These are phyloP conservation scores for Cladosporium sp. DNA, from an alignment of 2,329 filamentous ascomycete genomes.

Conservation along the genomic window DNA sequence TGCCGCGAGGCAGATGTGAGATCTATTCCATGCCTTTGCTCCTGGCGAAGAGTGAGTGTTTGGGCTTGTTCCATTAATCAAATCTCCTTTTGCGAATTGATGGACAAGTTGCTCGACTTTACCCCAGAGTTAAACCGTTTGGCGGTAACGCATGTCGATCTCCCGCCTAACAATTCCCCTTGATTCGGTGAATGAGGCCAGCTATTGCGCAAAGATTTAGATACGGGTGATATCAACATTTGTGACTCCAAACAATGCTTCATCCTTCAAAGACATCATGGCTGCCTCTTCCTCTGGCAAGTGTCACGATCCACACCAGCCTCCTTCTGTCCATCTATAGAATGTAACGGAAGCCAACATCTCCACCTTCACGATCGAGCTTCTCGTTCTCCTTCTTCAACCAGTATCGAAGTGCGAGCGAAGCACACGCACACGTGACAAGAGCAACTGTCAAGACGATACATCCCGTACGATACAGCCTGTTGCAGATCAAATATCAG, in stretches of 20 bases:
- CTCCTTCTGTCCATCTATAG: not conserved
- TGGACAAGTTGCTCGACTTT: constrained; percentile 11
- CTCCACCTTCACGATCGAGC: constrained; percentile 63
- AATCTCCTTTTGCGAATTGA: constrained; percentile 15
- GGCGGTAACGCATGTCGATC: constrained; percentile 2
- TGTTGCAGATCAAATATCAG: not conserved
- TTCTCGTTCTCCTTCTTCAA: constrained; percentile 14
- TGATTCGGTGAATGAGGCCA: not conserved
- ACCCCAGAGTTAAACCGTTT: not conserved
- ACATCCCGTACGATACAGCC: constrained; percentile 4
- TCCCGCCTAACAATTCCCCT: not conserved
- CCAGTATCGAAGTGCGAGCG: constrained; percentile 3
- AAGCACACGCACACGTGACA: constrained; percentile 14
- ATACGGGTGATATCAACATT: not conserved
- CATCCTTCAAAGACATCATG: too few relatives aligned
- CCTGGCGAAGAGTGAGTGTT: not conserved
- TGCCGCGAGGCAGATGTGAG: constrained; percentile 13
- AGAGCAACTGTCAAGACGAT: constrained; percentile 15
- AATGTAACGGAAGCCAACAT: constrained; percentile 60
- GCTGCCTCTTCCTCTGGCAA: too few relatives aligned
- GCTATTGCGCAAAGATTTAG: not conserved
- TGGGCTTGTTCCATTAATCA: not conserved
- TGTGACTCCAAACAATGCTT: not conserved
- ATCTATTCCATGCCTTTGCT: constrained; percentile 9
- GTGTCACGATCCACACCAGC: too few relatives aligned